phyloP scores from a whole-genome alignment of 495 filamentous ascomycete species.

The Massariosphaeria phaeospora region DNA sequence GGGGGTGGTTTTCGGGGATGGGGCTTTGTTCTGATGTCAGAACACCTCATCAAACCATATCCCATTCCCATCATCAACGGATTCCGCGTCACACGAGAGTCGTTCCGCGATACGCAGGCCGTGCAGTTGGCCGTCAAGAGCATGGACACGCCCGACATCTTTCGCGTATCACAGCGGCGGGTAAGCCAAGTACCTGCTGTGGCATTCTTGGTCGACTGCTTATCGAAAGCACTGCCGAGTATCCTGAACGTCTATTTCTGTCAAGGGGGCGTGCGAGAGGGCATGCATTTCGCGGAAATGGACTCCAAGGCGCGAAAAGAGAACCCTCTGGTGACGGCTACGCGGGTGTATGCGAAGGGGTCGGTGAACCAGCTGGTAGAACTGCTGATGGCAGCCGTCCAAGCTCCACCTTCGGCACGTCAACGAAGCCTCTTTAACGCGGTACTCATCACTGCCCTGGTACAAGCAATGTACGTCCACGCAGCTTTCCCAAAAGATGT shows the following conservation, averaged over 20 bases:
- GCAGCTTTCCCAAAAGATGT: slow-evolving; percentile 35
- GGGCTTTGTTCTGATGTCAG: slow-evolving; percentile 73
- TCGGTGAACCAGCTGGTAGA: slow-evolving; percentile 41
- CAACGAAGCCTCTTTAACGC: slow-evolving; percentile 17
- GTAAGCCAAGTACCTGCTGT: slow-evolving; percentile 80
- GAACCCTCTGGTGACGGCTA: slow-evolving; percentile 62
- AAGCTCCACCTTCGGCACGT: slow-evolving; percentile 32
- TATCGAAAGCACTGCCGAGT: slow-evolving; percentile 62
- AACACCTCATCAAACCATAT: slow-evolving; percentile 64
- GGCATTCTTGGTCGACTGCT: slow-evolving; percentile 65
- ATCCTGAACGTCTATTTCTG: slow-evolving; percentile 75
- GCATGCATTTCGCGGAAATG: slow-evolving; percentile 66
- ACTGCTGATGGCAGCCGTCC: slow-evolving; percentile 45
- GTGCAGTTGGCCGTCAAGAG: slow-evolving; percentile 53
- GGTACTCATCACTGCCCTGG: slow-evolving; percentile 19
- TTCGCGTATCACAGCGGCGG: slow-evolving; percentile 77
- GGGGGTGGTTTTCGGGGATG: slow-evolving; percentile 90
- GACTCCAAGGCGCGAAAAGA: slow-evolving; percentile 52
- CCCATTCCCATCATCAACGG: slow-evolving; percentile 83
- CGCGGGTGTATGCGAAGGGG: slow-evolving; percentile 46
- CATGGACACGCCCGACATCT: slow-evolving; percentile 49
- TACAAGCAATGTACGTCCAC: slow-evolving; percentile 28
- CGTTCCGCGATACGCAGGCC: slow-evolving; percentile 57
- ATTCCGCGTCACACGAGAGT: slow-evolving; percentile 57
- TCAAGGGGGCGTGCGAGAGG: slow-evolving; percentile 81